Evolutionary conservation across 768 basidiomycete species (phyloP), one percentile per base, ranked within the genome.

Genomic region (Kwoniella shandongensis): DNA sequence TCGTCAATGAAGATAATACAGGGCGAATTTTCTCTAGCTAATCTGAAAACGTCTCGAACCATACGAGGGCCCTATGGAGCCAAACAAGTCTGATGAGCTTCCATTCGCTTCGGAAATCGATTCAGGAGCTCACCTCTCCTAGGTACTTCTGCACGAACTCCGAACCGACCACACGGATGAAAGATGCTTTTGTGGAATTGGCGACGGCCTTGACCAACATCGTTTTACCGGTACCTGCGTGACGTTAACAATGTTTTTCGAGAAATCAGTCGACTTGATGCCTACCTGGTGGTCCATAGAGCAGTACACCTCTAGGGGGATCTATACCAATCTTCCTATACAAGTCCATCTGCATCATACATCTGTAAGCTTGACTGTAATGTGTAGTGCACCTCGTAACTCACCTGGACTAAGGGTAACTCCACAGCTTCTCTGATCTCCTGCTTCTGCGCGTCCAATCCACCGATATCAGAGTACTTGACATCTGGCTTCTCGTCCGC

Each of bases 181-280:
- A 99, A 12, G 91, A 81, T 7, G 96, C 96, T 1, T 91, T 93
- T 35, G 96, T 98, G 75, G 97, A 90, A 74, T 93, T 87, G 22
- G 96, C 96, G 25, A 99, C 96, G n/a, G 96, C 96, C 77, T 98
- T 99, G 49, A 98, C 96, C 61, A 99, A 81, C 93, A 99, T 97
- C 0, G 91, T 96, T 77, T 96, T 96, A 26, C 96, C 96, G 2
- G 96, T 99, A 61, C 96, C 94, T 92, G 30, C 2, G 10, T 29
- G 6, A 35, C 8, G 20, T n/a, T 32, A 66, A 51, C 61, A 57
- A 46, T 13, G 45, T 6, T 40, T 7, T n/a, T 48, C 26, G 3
- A 22, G 2, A 40, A 26, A 36, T 38, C 13, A 15, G n/a, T n/a
- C n/a, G n/a, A n/a, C n/a, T n/a, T 22, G 13, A 7, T n/a, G 67